Percentiles rank a stretch among this genome's conserved stretches.
Evolutionary conservation across 345 rosid genomes (phyloP).

Genomic region (Gossypium turneri): DNA sequence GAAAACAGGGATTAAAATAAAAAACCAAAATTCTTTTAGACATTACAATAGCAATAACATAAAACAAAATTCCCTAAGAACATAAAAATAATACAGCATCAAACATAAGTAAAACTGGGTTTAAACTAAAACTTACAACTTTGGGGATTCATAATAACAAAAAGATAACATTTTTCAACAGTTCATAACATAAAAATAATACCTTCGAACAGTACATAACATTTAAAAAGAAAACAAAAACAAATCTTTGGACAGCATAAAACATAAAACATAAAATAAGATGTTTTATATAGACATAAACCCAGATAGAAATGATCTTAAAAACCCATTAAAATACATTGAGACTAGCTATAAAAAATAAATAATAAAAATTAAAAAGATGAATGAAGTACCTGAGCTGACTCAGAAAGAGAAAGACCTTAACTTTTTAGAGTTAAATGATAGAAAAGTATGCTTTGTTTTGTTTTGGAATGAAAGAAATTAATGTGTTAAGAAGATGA

Average conservation of each 20-base stretch:
- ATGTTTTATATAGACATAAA: background rate
- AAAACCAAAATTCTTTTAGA: background rate
- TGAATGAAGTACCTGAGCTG: slow-evolving; percentile 13
- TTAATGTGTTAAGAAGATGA: background rate
- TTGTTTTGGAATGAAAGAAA: background rate
- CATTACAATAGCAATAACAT: background rate
- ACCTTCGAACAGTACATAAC: slow-evolving; percentile 4
- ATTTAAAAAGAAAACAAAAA: background rate
- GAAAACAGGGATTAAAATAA: background rate
- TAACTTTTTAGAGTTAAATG: background rate
- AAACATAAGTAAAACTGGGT: too few relatives aligned
- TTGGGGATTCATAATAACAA: background rate
- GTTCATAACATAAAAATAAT: background rate
- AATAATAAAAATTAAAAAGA: background rate
- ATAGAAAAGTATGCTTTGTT: background rate
- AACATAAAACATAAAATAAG: too few relatives aligned
- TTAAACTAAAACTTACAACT: too few relatives aligned
- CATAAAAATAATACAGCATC: too few relatives aligned
- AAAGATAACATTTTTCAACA: background rate
- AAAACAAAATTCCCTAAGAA: too few relatives aligned
- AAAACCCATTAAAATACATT: background rate
- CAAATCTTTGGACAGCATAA: too few relatives aligned
- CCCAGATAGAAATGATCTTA: background rate
- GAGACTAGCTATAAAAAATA: background rate
- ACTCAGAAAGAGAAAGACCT: background rate